Evolutionary conservation across 805 yeast species (phyloP).

Genomic region (Candida easanensis): DNA sequence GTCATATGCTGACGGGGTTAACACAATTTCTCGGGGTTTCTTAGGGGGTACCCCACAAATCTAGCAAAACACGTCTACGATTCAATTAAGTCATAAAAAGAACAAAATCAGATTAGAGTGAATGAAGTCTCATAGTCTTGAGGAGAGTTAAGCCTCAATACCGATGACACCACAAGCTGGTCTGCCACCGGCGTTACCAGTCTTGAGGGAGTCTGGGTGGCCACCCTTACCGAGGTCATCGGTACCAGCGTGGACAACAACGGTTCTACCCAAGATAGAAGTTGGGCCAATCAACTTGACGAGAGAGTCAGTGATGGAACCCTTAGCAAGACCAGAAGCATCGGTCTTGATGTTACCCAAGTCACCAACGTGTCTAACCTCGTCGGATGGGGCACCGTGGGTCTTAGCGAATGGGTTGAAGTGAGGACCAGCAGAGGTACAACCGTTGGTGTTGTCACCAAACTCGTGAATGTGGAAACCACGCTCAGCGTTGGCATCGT

Average conservation of each 20-base stretch:
- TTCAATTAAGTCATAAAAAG: too few relatives aligned
- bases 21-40: too few relatives aligned
- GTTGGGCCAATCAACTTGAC: constrained; percentile 83
- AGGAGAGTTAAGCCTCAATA: constrained; percentile 15
- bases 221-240: constrained; percentile 97
- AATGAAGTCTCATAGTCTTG: too few relatives aligned
- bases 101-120: too few relatives aligned
- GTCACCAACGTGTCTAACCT: constrained; percentile 88
- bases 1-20: too few relatives aligned
- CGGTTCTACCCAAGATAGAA: constrained; percentile 92
- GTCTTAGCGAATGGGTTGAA: constrained; percentile 86
- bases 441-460: constrained; percentile 99
- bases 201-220: constrained; percentile 83
- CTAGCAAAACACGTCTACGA: too few relatives aligned
- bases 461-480: constrained; percentile 98
- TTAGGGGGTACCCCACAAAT: too few relatives aligned
- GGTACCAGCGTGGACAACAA: constrained; percentile 87
- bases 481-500: constrained; percentile 81
- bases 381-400: constrained; percentile 91
- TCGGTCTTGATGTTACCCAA: constrained; percentile 93
- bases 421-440: constrained; percentile 98
- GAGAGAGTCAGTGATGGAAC: constrained; percentile 72
- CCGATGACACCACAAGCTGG: constrained; percentile 99
- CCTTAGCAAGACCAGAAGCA: constrained; percentile 86
- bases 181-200: constrained; percentile 98